Evolutionary conservation across 352 stramenopile genomes (phyloP).

Genomic region (Globisporangium nunn): DNA sequence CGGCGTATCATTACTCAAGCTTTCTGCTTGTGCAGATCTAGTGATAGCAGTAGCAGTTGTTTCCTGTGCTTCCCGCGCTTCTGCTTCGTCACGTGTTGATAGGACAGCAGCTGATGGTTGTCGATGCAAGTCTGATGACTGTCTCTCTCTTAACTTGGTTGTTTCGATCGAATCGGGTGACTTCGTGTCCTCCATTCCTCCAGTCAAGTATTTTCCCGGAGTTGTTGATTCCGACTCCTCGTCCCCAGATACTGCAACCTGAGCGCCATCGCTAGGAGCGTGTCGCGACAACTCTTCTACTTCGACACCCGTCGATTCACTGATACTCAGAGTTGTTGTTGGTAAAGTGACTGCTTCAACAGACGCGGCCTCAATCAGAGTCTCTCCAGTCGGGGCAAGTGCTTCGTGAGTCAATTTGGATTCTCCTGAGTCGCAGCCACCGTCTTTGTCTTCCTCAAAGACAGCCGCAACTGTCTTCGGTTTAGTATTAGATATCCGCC

Average conservation of each 20-base stretch:
- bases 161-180: background rate
- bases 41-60: background rate
- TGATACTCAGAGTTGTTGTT: too few relatives aligned
- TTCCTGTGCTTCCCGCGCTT: too few relatives aligned
- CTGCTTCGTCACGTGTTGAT: background rate
- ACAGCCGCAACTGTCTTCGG: background rate
- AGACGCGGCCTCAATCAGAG: too few relatives aligned
- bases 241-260: background rate
- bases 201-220: background rate
- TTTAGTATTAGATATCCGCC: background rate
- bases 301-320: too few relatives aligned
- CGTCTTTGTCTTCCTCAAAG: slow-evolving; percentile 2
- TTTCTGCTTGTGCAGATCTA: background rate
- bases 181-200: background rate
- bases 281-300: too few relatives aligned
- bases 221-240: background rate
- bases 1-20: background rate
- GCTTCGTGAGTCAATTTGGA: background rate
- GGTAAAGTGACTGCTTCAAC: too few relatives aligned
- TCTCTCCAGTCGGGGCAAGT: too few relatives aligned
- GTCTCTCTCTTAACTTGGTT: too few relatives aligned
- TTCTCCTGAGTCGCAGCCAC: background rate
- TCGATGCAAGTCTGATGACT: background rate
- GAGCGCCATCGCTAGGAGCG: too few relatives aligned
- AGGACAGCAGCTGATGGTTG: background rate